Percentiles rank a stretch among this genome's conserved stretches.
Conservation (phyloP, 1,284 basidiomycete genomes). For the Rhodofomes roseus region DNA sequence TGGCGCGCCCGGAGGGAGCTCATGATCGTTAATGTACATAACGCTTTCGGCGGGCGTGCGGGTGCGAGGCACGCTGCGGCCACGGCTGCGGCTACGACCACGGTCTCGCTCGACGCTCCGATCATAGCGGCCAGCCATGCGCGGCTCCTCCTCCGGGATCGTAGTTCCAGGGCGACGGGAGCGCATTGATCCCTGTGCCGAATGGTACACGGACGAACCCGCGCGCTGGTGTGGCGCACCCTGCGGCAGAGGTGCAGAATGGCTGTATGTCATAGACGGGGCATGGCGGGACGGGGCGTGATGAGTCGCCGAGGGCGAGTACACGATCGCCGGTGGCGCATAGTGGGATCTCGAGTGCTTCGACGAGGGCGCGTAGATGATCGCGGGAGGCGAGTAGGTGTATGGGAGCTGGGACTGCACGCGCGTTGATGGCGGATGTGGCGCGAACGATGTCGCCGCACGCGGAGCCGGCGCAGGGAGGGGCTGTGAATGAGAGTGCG, state of each 20-base stretch:
- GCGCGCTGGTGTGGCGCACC: slow-evolving; percentile 13
- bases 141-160: slow-evolving; percentile 7
- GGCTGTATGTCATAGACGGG: slow-evolving; percentile 29
- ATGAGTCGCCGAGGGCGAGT: slow-evolving; percentile 24
- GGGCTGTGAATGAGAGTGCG: slow-evolving; percentile 25
- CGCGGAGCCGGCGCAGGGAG: slow-evolving; percentile 14
- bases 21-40: not conserved
- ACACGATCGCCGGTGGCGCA: slow-evolving; percentile 30
- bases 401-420: slow-evolving; percentile 25
- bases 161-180: slow-evolving; percentile 7
- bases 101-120: slow-evolving; percentile 1
- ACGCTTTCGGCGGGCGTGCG: not conserved
- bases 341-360: slow-evolving; percentile 25
- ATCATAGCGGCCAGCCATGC: not conserved
- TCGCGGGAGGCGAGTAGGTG: slow-evolving; percentile 28
- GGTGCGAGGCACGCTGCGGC: slow-evolving; percentile 1
- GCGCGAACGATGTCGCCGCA: slow-evolving; percentile 20
- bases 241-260: slow-evolving; percentile 25
- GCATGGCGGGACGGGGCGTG: slow-evolving; percentile 16
- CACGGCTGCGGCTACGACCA: slow-evolving; percentile 14
- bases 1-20: not conserved
- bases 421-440: slow-evolving; percentile 18
- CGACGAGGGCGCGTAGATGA: slow-evolving; percentile 32
- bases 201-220: slow-evolving; percentile 12
- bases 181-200: slow-evolving; percentile 16